These are phyloP conservation scores for Ascochyta pisi DNA, from an alignment of 2,329 filamentous ascomycete species.

Conservation along the genomic window DNA sequence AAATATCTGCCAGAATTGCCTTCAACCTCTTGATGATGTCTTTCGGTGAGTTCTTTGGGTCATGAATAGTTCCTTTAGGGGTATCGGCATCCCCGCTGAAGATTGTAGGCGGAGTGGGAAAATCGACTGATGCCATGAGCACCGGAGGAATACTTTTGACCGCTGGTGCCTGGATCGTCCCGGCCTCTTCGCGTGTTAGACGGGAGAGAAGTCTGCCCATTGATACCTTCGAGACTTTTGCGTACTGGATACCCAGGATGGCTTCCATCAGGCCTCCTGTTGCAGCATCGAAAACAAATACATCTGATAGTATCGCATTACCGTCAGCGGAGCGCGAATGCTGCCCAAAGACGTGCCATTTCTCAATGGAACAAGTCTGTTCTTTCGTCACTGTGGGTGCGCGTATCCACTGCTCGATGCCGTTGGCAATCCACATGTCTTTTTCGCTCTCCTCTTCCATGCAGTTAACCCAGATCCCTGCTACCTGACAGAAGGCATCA, in stretches of 20 bases:
- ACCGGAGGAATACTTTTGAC: not conserved
- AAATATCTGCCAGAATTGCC: conserved; percentile 16
- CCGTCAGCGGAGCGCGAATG: conserved; percentile 31
- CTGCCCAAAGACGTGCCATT: conserved; percentile 39
- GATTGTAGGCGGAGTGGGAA: not conserved
- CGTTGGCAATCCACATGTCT: conserved; percentile 44
- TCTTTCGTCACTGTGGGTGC: conserved; percentile 20
- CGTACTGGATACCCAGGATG: conserved; percentile 44
- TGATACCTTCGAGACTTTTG: conserved; percentile 27
- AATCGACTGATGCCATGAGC: not conserved
- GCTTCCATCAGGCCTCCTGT: conserved; percentile 34
- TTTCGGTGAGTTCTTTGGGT: not conserved
- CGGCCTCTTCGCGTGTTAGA: not conserved
- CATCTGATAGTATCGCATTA: conserved; percentile 36
- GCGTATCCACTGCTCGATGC: conserved; percentile 39
- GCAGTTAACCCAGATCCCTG: conserved; percentile 41
- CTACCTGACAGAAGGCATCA: conserved; percentile 46
- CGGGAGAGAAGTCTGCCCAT: conserved; percentile 23
- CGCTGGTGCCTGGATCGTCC: not conserved
- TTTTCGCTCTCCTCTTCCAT: conserved; percentile 26
- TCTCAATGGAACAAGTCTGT: conserved; percentile 9
- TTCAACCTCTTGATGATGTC: conserved; percentile 6
- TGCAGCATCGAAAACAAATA: conserved; percentile 44
- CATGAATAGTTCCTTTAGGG: not conserved
- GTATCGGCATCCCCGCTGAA: too few species aligned